These are phyloP conservation scores for Aspergillus nomiae DNA, from an alignment of 2,329 filamentous ascomycete species.

Conservation along the genomic window DNA sequence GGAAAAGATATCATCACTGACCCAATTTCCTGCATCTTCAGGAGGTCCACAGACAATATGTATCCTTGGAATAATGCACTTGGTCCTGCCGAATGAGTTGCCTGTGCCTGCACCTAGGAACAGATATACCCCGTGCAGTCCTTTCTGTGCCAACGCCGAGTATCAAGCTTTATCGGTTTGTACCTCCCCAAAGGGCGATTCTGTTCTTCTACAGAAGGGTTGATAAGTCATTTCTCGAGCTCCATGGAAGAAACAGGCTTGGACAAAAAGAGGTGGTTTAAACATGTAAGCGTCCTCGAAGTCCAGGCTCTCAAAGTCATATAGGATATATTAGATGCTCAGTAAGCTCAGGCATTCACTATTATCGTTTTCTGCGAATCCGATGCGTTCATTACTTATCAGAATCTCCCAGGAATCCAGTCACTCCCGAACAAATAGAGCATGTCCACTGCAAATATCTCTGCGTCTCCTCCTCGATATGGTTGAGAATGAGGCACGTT, in stretches of 20 bases:
- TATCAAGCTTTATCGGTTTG: accelerated
- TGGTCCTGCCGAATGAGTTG: neutral
- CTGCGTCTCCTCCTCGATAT: neutral
- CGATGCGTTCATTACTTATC: neutral
- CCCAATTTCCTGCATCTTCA: neutral
- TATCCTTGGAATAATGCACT: neutral
- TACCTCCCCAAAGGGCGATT: neutral
- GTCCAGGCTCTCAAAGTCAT: neutral
- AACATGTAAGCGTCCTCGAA: no score
- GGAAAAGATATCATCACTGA: neutral
- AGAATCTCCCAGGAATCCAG: neutral
- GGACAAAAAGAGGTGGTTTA: neutral
- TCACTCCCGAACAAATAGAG: neutral
- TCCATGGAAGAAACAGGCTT: neutral
- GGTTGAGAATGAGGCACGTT: neutral
- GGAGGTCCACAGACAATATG: neutral
- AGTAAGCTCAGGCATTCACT: neutral
- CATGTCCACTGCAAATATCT: neutral
- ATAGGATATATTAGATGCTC: neutral
- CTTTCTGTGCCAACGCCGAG: neutral
- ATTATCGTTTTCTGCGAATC: neutral
- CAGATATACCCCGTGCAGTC: neutral
- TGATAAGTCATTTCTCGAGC: no score
- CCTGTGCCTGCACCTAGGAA: neutral
- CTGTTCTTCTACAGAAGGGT: neutral